Evolutionary conservation across 1,284 basidiomycete species (phyloP).

Genomic region (Trametes sp.): DNA sequence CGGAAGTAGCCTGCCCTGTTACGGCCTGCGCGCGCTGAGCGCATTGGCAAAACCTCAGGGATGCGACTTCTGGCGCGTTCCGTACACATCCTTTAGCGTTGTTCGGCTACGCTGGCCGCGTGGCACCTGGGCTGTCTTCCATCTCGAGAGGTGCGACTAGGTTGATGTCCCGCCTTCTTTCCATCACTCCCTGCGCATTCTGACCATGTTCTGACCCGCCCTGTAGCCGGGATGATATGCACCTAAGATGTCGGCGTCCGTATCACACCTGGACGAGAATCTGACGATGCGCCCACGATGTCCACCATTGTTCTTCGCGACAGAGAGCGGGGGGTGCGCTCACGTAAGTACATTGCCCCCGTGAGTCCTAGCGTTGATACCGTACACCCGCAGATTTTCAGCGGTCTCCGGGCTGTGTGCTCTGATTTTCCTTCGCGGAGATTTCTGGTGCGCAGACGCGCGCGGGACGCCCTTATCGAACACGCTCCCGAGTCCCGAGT

Average conservation of each 20-base stretch:
- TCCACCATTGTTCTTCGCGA: neutral
- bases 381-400: neutral
- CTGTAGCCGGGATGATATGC: neutral
- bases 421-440: neutral
- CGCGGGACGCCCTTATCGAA: neutral
- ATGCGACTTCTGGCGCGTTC: neutral
- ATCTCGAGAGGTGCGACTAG: neutral
- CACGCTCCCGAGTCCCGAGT: neutral
- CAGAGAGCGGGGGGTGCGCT: neutral
- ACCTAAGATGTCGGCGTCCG: neutral
- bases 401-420: neutral
- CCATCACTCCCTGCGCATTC: neutral
- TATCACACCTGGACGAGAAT: neutral
- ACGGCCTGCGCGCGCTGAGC: neutral
- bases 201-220: neutral
- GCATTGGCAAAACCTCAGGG: neutral
- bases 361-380: neutral
- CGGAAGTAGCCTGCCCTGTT: too few species aligned
- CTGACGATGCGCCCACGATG: neutral
- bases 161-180: neutral
- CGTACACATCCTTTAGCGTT: neutral
- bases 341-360: neutral
- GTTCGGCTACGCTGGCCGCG: neutral
- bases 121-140: neutral
- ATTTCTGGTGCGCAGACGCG: neutral